Base-by-base conservation (phyloP, 306 rosid genomes). In the Alnus glutinosa region DNA sequence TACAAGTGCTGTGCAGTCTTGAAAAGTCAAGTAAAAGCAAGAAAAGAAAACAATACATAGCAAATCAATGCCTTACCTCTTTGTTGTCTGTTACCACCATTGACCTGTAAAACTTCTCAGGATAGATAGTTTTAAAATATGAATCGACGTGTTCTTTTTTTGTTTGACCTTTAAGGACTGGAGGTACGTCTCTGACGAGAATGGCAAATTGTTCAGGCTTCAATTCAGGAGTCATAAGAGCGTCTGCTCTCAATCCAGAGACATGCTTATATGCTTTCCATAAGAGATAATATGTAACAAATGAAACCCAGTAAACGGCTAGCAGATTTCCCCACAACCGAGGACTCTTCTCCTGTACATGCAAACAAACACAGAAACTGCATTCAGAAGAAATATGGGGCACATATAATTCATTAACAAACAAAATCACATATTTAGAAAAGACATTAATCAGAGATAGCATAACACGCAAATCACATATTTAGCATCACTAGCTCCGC, bases 191-290 rank as follows among this genome's bases (percentile, higher is more conserved):
- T 85, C 99, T 91, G 50, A 96, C 99, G 76, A 96, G 75, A 75
- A 96, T 54, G 11, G 97, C 94, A 82, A 85, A 96, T 73, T 91
- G 98, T 83, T 93, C 92, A 28, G 91, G 78, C 80, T 87, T 93
- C 80, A 78, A 71, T 74, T 86, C 90, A 76, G 94, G 94, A 82
- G 97, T 61, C 87, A 50, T 82, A 18, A 90, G 81, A 69, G 98
- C 98, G 73, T 79, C 86, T 23, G 92, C 79, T 82, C 98, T 89
- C 83, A 96, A 78, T 73, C 58, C 42, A 2, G 92, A 74, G 1
- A 86, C 93, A 58, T 91, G 99, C n/a, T 86, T 89, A 83, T 96
- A 96, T 55, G 94, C 92, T 83, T 83, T 90, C 99, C 99, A 96
- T 73, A 93, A 79, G 85, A 96, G 84, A 87, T 32, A 74, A 75